Percentiles rank a stretch among this genome's conserved stretches.
phyloP scores from a whole-genome alignment of 1,284 basidiomycete genomes.

The Rhodotorula sp. region DNA sequence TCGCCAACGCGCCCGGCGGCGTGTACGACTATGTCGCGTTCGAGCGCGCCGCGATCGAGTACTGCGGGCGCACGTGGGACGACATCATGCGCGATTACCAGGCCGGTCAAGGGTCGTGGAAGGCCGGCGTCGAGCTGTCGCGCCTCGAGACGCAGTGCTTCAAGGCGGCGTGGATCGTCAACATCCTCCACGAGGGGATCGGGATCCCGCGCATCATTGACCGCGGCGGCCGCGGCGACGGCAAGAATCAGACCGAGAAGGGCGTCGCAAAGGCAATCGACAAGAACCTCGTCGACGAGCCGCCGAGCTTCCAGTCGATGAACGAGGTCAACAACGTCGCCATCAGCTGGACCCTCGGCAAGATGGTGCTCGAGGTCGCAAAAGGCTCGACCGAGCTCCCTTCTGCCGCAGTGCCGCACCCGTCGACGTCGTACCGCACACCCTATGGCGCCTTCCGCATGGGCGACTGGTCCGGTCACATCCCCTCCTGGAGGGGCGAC shows the following conservation, averaged over 20 bases:
- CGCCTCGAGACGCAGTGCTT: conserved; percentile 97
- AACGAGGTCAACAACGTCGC: conserved; percentile 88
- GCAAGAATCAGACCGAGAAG: conserved; percentile 58
- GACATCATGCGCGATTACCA: conserved; percentile 70
- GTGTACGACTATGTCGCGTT: conserved; percentile 95
- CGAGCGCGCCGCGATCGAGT: conserved; percentile 84
- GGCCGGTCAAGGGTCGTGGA: conserved; percentile 55
- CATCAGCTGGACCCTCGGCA: conserved; percentile 96
- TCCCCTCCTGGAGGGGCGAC: conserved; percentile 30
- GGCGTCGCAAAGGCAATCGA: conserved; percentile 70
- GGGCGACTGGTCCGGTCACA: conserved; percentile 31
- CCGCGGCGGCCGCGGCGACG: conserved; percentile 64
- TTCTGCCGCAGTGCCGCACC: not conserved
- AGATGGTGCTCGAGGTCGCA: conserved; percentile 90
- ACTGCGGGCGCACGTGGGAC: conserved; percentile 79
- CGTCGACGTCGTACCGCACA: not conserved
- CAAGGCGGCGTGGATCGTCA: conserved; percentile 98
- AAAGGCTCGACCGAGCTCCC: conserved; percentile 30
- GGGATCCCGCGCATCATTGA: conserved; percentile 90
- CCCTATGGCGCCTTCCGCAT: not conserved
- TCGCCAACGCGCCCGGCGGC: conserved; percentile 64
- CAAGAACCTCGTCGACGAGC: conserved; percentile 69
- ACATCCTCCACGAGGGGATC: conserved; percentile 93
- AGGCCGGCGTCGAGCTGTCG: conserved; percentile 68
- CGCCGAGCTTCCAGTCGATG: conserved; percentile 82